phyloP scores from a whole-genome alignment of 2,329 filamentous ascomycete species.

The Leptodontidium sp. region DNA sequence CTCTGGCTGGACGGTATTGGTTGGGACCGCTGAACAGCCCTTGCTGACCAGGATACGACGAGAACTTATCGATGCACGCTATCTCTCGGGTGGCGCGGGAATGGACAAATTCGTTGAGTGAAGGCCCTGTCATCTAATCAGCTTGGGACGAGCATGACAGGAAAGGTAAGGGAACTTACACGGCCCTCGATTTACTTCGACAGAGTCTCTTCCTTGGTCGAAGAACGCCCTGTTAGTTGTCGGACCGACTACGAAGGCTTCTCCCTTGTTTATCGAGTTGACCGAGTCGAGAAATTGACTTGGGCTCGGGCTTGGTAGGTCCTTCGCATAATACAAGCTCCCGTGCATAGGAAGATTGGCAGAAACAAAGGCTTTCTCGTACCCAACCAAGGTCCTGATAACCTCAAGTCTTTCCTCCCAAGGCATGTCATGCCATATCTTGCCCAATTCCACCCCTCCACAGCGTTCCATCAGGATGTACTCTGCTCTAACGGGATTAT shows the following conservation, averaged over 20 bases:
- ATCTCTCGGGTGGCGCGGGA: neutral
- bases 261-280: neutral
- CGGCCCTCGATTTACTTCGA: slow-evolving; percentile 1
- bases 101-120: neutral
- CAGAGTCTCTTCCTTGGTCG: neutral
- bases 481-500: neutral
- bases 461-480: neutral
- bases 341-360: neutral
- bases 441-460: neutral
- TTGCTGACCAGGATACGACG: neutral
- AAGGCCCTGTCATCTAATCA: neutral
- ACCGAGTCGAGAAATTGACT: neutral
- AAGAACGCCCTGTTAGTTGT: neutral
- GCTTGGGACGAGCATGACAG: neutral
- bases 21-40: neutral
- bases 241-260: neutral
- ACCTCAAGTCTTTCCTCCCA: neutral
- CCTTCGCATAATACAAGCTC: slow-evolving; percentile 3
- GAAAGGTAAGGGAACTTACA: neutral
- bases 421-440: slow-evolving; percentile 3
- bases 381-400: neutral
- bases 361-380: neutral
- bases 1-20: neutral
- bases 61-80: neutral
- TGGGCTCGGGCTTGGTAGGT: neutral